phyloP scores from a whole-genome alignment of 495 filamentous ascomycete genomes.

The Lineolata rhizophorae region DNA sequence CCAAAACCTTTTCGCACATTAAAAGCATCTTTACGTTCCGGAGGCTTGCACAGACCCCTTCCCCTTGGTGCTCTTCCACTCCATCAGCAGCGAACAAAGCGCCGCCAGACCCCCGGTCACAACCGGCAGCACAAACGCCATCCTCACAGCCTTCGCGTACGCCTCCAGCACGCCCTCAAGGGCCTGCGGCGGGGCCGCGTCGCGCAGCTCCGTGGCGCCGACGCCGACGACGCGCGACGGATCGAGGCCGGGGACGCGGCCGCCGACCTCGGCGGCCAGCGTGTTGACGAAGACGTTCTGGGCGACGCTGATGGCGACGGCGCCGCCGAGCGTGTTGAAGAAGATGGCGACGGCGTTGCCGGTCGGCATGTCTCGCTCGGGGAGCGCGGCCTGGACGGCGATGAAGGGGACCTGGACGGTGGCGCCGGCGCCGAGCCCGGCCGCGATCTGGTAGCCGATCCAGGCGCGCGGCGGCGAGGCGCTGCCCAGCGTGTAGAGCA shows the following conservation, averaged over 20 bases:
- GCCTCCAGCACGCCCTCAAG: background rate
- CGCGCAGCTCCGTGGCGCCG: slow-evolving; percentile 11
- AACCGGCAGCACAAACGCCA: background rate
- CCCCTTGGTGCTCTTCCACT: slow-evolving; percentile 1
- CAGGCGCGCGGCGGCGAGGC: slow-evolving; percentile 7
- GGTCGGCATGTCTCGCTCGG: slow-evolving; percentile 15
- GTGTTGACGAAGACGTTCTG: slow-evolving; percentile 20
- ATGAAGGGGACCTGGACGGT: slow-evolving; percentile 17
- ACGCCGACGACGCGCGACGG: slow-evolving; percentile 10
- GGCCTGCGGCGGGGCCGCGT: background rate
- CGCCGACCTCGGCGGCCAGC: slow-evolving; percentile 9
- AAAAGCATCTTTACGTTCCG: no score
- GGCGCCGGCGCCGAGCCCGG: slow-evolving; percentile 13
- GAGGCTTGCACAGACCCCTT: background rate
- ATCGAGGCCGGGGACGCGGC: slow-evolving; percentile 11
- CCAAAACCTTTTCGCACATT: no score
- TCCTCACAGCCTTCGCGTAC: background rate
- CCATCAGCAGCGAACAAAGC: background rate
- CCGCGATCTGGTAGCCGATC: slow-evolving; percentile 19
- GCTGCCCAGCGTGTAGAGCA: slow-evolving; percentile 15
- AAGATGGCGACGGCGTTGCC: slow-evolving; percentile 17
- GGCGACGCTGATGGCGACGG: slow-evolving; percentile 14
- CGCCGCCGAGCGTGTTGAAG: slow-evolving; percentile 19
- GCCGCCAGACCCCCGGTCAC: background rate
- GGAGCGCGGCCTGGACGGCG: slow-evolving; percentile 14